phyloP scores from a whole-genome alignment of 139 green algal species.

The Protoeuglena noctilucae region DNA sequence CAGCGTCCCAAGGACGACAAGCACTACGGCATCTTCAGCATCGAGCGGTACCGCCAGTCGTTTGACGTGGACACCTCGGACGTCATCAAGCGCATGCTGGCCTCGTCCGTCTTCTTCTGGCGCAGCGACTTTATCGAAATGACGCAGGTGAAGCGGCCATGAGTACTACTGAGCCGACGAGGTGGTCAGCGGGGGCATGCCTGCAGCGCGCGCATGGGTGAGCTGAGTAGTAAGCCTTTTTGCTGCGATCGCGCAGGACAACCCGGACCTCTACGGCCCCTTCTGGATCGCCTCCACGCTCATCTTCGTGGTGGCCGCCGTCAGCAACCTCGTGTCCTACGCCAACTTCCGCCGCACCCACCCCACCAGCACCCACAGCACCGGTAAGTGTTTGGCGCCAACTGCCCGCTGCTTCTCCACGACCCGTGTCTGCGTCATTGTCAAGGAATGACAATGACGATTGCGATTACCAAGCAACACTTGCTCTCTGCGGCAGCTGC shows the following conservation, averaged over 20 bases:
- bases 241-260: constrained; percentile 37
- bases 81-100: neutral
- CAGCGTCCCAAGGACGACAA: no score
- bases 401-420: neutral
- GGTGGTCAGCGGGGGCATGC: constrained; percentile 51
- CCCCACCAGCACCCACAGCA: neutral
- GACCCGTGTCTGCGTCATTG: no score
- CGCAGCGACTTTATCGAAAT: no score
- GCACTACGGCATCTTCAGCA: constrained; percentile 52
- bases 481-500: no score
- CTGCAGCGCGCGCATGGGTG: constrained; percentile 43
- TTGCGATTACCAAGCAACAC: no score
- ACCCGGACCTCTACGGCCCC: constrained; percentile 68
- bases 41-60: constrained; percentile 51
- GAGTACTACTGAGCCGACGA: constrained; percentile 13
- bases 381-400: neutral
- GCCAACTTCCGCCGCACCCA: no score
- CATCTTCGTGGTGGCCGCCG: constrained; percentile 56
- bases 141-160: no score
- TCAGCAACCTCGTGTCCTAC: constrained; percentile 53
- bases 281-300: constrained; percentile 76
- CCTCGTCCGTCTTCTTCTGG: neutral
- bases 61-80: constrained; percentile 70
- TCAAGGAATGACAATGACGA: no score
- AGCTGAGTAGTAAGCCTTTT: constrained; percentile 53